Evolutionary conservation across 2,329 filamentous ascomycete species (phyloP).

Genomic region (Coccinonectria pachysandricola): DNA sequence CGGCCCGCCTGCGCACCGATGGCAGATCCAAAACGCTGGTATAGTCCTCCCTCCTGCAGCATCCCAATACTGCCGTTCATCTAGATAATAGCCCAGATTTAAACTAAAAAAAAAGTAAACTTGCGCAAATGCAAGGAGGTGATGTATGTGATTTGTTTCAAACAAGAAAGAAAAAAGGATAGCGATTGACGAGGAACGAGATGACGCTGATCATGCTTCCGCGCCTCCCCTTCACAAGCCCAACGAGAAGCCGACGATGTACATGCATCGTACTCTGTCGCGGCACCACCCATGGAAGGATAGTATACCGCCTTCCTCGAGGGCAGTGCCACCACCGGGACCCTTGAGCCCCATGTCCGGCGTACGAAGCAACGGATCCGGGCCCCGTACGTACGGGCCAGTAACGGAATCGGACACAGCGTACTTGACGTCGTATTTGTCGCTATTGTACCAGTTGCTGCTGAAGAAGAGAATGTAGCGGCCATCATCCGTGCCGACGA

Average conservation of each 20-base stretch:
- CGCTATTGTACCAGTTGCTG: constrained; percentile 45
- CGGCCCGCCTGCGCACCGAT: no score
- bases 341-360: constrained; percentile 28
- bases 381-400: constrained; percentile 28
- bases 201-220: no score
- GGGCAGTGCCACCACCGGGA: constrained; percentile 31
- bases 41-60: no score
- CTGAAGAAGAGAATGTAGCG: constrained; percentile 54
- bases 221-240: no score
- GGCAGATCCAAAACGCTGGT: no score
- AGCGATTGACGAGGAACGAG: neutral
- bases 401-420: constrained; percentile 33
- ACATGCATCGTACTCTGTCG: constrained; percentile 25
- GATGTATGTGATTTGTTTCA: no score
- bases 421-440: constrained; percentile 49
- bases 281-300: constrained; percentile 29
- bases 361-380: constrained; percentile 23
- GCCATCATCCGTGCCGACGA: constrained; percentile 35
- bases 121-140: no score
- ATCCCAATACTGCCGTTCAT: no score
- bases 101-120: no score
- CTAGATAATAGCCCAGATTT: no score
- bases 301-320: constrained; percentile 19
- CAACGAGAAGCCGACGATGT: constrained; percentile 23
- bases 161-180: neutral